Conservation (phyloP, 108 stramenopile species). For the Fragilaria radians region DNA sequence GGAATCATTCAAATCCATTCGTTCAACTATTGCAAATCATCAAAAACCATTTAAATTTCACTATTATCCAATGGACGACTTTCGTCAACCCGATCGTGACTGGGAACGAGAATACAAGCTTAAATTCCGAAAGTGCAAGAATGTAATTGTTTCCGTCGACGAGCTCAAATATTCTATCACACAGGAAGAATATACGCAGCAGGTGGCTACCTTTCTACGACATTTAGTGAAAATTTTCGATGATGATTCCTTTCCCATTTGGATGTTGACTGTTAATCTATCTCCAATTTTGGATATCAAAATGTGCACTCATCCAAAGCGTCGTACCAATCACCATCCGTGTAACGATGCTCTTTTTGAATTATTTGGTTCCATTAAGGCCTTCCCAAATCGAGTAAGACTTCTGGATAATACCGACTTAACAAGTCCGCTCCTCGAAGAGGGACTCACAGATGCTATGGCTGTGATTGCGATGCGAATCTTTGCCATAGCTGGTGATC, state of each 20-base stretch:
- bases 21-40: constrained; percentile 7
- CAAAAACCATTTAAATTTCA: constrained; percentile 60
- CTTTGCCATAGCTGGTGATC: constrained; percentile 35
- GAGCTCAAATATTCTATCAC: constrained; percentile 12
- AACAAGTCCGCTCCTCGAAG: constrained; percentile 22
- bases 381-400: constrained; percentile 26
- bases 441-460: constrained; percentile 13
- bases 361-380: constrained; percentile 10
- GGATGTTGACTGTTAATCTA: constrained; percentile 28
- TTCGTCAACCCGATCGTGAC: constrained; percentile 22
- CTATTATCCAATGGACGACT: constrained; percentile 12
- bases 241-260: constrained; percentile 44
- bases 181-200: constrained; percentile 16
- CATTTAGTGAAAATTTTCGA: constrained; percentile 37
- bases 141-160: constrained; percentile 31
- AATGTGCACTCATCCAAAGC: constrained; percentile 15
- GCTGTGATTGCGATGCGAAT: constrained; percentile 34
- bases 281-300: constrained; percentile 21
- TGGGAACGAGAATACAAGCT: constrained; percentile 18
- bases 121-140: constrained; percentile 49
- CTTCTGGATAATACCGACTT: constrained; percentile 46
- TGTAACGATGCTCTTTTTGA: constrained; percentile 32
- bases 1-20: constrained; percentile 20
- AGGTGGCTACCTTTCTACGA: constrained; percentile 30
- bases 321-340: constrained; percentile 26